phyloP scores from a whole-genome alignment of 2,329 filamentous ascomycete species.

The Penicillium nordicum region DNA sequence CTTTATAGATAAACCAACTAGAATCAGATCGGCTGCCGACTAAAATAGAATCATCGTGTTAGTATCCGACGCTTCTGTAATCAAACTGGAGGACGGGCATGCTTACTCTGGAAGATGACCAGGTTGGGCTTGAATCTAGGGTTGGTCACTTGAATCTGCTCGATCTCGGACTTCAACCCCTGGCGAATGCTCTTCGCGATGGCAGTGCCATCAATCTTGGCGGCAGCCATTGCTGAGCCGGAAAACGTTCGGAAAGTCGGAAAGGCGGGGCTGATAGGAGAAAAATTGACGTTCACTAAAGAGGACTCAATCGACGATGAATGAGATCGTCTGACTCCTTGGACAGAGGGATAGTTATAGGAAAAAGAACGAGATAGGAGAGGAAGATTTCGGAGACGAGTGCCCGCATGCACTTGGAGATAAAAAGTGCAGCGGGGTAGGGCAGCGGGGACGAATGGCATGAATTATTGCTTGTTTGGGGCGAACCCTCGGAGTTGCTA shows the following conservation, averaged over 20 bases:
- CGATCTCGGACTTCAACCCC: constrained; percentile 74
- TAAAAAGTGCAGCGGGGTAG: constrained; percentile 25
- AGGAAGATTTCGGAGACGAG: constrained; percentile 18
- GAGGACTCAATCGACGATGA: constrained; percentile 14
- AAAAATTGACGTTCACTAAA: constrained; percentile 17
- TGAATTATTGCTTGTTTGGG: constrained; percentile 27
- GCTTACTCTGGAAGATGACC: constrained; percentile 88
- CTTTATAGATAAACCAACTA: constrained; percentile 54
- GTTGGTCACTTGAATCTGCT: constrained; percentile 74
- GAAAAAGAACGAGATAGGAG: constrained; percentile 8
- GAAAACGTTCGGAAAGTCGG: constrained; percentile 43
- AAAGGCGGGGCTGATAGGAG: constrained; percentile 14
- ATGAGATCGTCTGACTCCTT: constrained; percentile 15
- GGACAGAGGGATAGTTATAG: constrained; percentile 11
- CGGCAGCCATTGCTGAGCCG: constrained; percentile 71
- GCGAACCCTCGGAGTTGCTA: constrained; percentile 20
- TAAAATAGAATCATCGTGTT: constrained; percentile 36
- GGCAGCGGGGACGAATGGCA: constrained; percentile 23
- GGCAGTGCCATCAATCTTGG: constrained; percentile 91
- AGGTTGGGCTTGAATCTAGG: constrained; percentile 84
- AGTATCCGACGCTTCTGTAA: background rate
- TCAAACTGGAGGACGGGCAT: constrained; percentile 2
- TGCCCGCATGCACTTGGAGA: constrained; percentile 20
- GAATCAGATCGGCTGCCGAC: constrained; percentile 93
- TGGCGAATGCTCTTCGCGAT: constrained; percentile 91